Base-by-base conservation (phyloP, 2,329 filamentous ascomycete genomes). In the Colletotrichum sp. region DNA sequence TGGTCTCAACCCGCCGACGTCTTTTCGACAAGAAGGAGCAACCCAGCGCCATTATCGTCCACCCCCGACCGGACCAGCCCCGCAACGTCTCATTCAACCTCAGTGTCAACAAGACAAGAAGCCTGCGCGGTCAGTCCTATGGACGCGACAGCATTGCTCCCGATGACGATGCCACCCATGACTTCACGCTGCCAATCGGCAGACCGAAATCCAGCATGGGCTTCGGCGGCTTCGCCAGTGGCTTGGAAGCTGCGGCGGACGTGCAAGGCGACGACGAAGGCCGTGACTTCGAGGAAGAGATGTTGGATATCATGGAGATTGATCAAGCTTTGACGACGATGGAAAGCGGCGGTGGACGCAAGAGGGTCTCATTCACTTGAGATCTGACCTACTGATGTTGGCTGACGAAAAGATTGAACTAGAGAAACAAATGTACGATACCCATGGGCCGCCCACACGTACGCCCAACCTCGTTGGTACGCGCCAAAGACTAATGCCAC, bases 291-390 rank as follows among this genome's bases (percentile, higher is more conserved):
- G 91, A 92, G 80, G 86, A 87, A 34, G 91, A 92, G 82, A 90
- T 92, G 86, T 85, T 93, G 78, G 91, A 93, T 80, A 91, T 93
- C 60, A 90, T 92, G 88, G 91, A 92, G 78, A 92, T 93, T 80
- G 92, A 93, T 78, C 88, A 90, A 75, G 90, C 89, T 65, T 82
- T 93, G 68, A 88, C 91, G 64, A 86, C 84, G 66, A 86, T 93
- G 89, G 89, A 92, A 71, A 85, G 88, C 62, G 86, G 85, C 39
- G 85, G 84, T 71, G 88, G 88, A 63, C 86, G 85, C 71, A 90
- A 90, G 83, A 87, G 86, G 80, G 89, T 90, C 70, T 86, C 90
- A 75, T 91, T 90, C 77, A 88, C 90, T 72, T 85, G 39, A 28
- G 59, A 67, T 9, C 68, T 52, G 44, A 52, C 10, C 10, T 52